Evolutionary conservation across 2,329 filamentous ascomycete genomes (phyloP), one percentile per base, ranked within the genome.

Genomic region (Gliomastix tumulicola): DNA sequence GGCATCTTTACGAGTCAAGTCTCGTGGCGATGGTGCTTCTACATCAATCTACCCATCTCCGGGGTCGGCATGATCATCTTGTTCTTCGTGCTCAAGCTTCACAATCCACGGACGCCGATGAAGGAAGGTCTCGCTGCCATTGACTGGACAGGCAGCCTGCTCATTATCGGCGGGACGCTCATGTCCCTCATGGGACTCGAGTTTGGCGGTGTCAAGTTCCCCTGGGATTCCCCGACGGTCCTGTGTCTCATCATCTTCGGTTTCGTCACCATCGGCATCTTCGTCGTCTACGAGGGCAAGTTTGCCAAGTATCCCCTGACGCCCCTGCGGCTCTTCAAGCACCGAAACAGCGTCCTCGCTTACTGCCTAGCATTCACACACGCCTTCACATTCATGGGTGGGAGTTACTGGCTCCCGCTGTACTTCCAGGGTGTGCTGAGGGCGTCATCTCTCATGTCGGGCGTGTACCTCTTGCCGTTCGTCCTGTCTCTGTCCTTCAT

Each of bases 181-280:
- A 90, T 94, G 85, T 69, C 94, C 45, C 75, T 95, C 5, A 77
- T 95, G 30, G 89, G 88, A 1, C 74, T 95, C 10, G 83, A 94
- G 52, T 87, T 90, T 43, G 89, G 88, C 37, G 88, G 87, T 34
- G 74, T 88, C 35, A 69, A 70, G 17, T 77, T 76, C 44, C 82
- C 88, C 2, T 94, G 88, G 88, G 60, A 63, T 36, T 89, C 84
- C 0, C 69, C 83, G 3, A 81, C 76, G 2, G 83, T 89, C 21
- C 71, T 94, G 48, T 88, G 84, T 49, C 69, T 94, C 20, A 69
- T 94, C 44, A 63, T 90, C 34, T 88, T 90, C 46, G 87, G 87
- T 17, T 51, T 76, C 18, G 39, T 84, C 20, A 69, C 71, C 11
- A 68, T 83, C 36, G 71, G 44, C 11, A 44, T 88, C 27, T 94